Conservation (phyloP, 2,329 filamentous ascomycete genomes). For the Fusarium setosum region DNA sequence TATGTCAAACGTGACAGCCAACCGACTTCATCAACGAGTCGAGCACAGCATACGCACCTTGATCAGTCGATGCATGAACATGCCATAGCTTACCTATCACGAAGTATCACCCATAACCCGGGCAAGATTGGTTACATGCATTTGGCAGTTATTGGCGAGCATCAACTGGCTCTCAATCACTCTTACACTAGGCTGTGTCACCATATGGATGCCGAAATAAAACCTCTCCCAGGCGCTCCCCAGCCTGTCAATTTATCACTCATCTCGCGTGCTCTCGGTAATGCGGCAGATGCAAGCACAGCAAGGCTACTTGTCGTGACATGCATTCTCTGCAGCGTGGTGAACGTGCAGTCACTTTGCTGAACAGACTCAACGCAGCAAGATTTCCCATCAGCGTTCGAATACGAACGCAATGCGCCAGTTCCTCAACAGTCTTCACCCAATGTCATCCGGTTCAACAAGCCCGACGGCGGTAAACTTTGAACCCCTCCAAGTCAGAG, state of each 20-base stretch:
- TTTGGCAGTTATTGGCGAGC: slow-evolving; percentile 21
- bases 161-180: slow-evolving; percentile 19
- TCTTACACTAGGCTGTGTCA: slow-evolving; percentile 20
- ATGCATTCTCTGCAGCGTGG: slow-evolving; percentile 15
- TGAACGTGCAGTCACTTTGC: slow-evolving; percentile 3
- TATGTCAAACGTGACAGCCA: background rate
- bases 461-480: background rate
- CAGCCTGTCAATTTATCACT: slow-evolving; percentile 18
- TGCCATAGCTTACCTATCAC: background rate
- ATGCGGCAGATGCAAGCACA: slow-evolving; percentile 24
- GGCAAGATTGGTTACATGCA: slow-evolving; percentile 14
- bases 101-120: slow-evolving; percentile 5
- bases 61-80: background rate
- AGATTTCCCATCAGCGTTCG: background rate
- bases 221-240: slow-evolving; percentile 9
- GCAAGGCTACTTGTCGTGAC: slow-evolving; percentile 25
- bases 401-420: slow-evolving; percentile 3
- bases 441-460: slow-evolving; percentile 13
- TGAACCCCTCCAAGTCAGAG: background rate
- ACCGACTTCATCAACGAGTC: background rate
- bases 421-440: slow-evolving; percentile 4
- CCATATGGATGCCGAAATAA: slow-evolving; percentile 16
- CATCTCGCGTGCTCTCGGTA: slow-evolving; percentile 27
- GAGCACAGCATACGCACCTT: background rate
- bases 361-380: background rate